phyloP scores from a whole-genome alignment of 768 basidiomycete genomes.

The Suillus weaverae region DNA sequence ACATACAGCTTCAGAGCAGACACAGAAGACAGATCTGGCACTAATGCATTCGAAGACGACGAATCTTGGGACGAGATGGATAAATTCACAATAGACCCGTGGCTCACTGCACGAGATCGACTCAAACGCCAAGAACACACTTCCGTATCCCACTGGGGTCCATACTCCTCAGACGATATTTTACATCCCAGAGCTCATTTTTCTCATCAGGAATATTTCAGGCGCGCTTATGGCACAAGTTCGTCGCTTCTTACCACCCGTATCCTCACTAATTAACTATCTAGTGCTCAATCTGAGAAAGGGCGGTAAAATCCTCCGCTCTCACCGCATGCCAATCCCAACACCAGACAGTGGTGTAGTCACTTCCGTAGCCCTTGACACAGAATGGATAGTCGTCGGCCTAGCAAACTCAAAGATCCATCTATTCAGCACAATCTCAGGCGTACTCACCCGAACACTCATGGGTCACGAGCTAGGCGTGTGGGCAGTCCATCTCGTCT shows the following conservation, averaged over 20 bases:
- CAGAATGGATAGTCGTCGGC: constrained; percentile 83
- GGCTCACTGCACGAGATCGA: constrained; percentile 34
- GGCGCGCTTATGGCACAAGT: constrained; percentile 71
- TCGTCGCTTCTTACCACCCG: constrained; percentile 23
- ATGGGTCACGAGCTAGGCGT: constrained; percentile 88
- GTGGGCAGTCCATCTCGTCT: constrained; percentile 85
- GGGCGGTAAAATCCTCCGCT: constrained; percentile 68
- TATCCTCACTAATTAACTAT: constrained; percentile 3
- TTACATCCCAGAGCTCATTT: constrained; percentile 27
- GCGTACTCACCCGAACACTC: constrained; percentile 73
- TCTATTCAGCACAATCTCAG: constrained; percentile 78
- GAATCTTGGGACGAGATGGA: constrained; percentile 38
- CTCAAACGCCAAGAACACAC: constrained; percentile 29
- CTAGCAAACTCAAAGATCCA: constrained; percentile 85
- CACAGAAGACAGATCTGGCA: constrained; percentile 24
- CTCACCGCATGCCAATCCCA: constrained; percentile 52
- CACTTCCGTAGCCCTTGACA: constrained; percentile 83
- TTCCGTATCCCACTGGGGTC: constrained; percentile 26
- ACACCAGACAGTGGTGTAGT: constrained; percentile 63
- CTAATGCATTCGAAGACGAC: constrained; percentile 16
- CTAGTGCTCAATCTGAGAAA: constrained; percentile 80
- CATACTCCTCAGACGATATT: constrained; percentile 11
- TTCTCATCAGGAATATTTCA: constrained; percentile 43
- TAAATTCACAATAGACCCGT: constrained; percentile 41
- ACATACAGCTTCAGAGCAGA: constrained; percentile 47